Conservation (phyloP, 2,329 filamentous ascomycete genomes). For the Penicillium aurantiogriseum region DNA sequence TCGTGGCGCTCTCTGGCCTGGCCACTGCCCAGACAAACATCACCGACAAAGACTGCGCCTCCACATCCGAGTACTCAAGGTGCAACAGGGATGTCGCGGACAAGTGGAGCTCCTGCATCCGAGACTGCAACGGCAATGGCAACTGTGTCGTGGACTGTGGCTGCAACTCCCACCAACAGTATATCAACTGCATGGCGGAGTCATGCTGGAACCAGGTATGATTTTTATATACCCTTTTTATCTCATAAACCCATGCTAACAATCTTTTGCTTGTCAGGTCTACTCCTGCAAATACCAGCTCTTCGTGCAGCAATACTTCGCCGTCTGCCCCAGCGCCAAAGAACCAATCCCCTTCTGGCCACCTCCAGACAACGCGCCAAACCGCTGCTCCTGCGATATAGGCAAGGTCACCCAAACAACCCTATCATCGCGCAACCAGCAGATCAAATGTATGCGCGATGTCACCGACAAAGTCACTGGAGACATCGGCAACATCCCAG, state of each 20-base stretch:
- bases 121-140: conserved; percentile 20
- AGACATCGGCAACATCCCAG: conserved; percentile 8
- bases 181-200: conserved; percentile 40
- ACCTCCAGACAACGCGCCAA: conserved; percentile 32
- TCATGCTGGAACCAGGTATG: conserved; percentile 42
- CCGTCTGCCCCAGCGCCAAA: conserved; percentile 28
- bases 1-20: conserved; percentile 12
- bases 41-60: conserved; percentile 22
- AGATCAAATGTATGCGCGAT: conserved; percentile 21
- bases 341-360: conserved; percentile 43
- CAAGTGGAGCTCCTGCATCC: conserved; percentile 21
- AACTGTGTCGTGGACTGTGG: conserved; percentile 25
- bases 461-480: conserved; percentile 14
- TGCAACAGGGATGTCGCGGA: conserved; percentile 24
- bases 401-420: conserved; percentile 30
- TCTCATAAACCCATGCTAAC: not conserved
- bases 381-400: conserved; percentile 41
- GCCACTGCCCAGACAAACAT: conserved; percentile 25
- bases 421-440: conserved; percentile 19
- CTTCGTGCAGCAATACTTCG: conserved; percentile 38
- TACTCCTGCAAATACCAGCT: conserved; percentile 44
- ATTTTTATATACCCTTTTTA: not conserved
- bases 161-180: conserved; percentile 25
- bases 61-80: conserved; percentile 16
- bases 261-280: conserved; percentile 18